Conservation (phyloP, 1,139 yeast genomes). For the Candida freyschussii region DNA sequence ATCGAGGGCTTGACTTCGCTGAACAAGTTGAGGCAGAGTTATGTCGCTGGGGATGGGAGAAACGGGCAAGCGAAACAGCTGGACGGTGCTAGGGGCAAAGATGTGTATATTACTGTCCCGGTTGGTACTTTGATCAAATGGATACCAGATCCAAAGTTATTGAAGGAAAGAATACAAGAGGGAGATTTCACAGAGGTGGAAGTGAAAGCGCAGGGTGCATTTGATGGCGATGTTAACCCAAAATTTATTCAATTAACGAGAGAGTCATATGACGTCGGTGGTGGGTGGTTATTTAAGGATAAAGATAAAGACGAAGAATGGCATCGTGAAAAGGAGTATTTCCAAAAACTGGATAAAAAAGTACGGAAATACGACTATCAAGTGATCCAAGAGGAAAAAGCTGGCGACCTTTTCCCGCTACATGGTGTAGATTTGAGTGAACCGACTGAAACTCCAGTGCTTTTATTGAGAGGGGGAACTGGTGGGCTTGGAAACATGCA, state of each 20-base stretch:
- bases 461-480: constrained; percentile 74
- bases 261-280: constrained; percentile 55
- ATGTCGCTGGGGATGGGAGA: constrained; percentile 67
- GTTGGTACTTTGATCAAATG: constrained; percentile 84
- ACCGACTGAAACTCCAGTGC: constrained; percentile 63
- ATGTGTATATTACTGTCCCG: constrained; percentile 78
- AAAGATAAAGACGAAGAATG: constrained; percentile 63
- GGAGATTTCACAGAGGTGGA: constrained; percentile 15
- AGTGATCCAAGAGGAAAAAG: constrained; percentile 54
- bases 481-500: constrained; percentile 98
- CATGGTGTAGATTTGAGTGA: constrained; percentile 69
- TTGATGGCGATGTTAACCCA: constrained; percentile 29
- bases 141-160: constrained; percentile 69
- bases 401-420: constrained; percentile 67
- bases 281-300: constrained; percentile 80
- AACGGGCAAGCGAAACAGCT: constrained; percentile 71
- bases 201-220: constrained; percentile 26
- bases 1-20: constrained; percentile 65
- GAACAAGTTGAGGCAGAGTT: constrained; percentile 61
- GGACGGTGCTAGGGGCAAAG: constrained; percentile 80
- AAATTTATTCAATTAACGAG: constrained; percentile 55
- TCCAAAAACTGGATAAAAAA: constrained; percentile 53
- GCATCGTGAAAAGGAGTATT: constrained; percentile 61
- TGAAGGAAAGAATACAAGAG: constrained; percentile 30
- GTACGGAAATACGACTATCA: constrained; percentile 63